A percentile compares a stretch with the other conserved stretches of the same genome.
These are phyloP conservation scores for Aeminium ludgeri DNA, from an alignment of 495 filamentous ascomycete genomes.

Conservation along the genomic window DNA sequence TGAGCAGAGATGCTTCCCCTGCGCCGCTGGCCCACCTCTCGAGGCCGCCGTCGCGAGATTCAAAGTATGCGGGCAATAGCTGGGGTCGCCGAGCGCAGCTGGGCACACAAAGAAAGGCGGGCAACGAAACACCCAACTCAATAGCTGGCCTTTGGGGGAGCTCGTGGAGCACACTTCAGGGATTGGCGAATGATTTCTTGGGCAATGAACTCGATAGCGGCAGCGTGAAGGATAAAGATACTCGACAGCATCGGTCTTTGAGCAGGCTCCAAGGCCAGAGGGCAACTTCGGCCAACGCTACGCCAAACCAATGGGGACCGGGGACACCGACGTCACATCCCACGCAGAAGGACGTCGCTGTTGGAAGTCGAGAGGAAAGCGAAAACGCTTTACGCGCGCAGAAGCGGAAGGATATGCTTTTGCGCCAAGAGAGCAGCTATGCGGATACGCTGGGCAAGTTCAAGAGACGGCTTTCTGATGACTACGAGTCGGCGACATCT, in stretches of 20 bases:
- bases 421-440: constrained; percentile 33
- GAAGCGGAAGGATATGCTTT: constrained; percentile 43
- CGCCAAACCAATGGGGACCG: constrained; percentile 40
- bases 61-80: constrained; percentile 6
- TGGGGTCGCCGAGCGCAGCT: neutral
- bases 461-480: constrained; percentile 45
- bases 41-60: constrained; percentile 10
- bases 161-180: constrained; percentile 27
- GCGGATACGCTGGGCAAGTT: constrained; percentile 32
- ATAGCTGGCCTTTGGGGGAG: constrained; percentile 18
- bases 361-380: constrained; percentile 39
- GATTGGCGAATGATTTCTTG: constrained; percentile 28
- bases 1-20: constrained; percentile 22
- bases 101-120: constrained; percentile 6
- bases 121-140: constrained; percentile 9
- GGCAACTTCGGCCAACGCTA: neutral
- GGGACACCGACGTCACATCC: constrained; percentile 20
- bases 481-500: constrained; percentile 24
- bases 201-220: constrained; percentile 18
- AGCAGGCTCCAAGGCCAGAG: no score
- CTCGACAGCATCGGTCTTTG: no score
- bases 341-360: constrained; percentile 28
- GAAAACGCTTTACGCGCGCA: constrained; percentile 41
- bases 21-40: constrained; percentile 19
- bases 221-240: neutral